Evolutionary conservation across 306 rosid genomes (phyloP).

Genomic region (Erythrophleum fordii): DNA sequence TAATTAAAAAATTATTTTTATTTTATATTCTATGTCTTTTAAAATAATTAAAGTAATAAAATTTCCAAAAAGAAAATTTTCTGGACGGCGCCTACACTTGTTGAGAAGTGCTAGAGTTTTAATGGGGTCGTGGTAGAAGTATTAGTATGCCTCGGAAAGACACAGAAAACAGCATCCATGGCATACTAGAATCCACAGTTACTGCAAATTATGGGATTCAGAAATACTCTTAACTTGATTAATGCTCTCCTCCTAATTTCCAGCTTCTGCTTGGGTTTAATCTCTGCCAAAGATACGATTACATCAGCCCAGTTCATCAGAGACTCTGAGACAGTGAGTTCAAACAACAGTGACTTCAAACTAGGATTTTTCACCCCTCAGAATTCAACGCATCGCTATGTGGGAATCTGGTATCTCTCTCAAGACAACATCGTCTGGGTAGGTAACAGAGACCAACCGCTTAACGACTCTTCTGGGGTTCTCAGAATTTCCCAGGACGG

Average conservation of each 20-base stretch:
- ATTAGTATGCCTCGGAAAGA: not conserved
- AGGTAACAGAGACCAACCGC: slow-evolving; percentile 54
- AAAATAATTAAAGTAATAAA: no score
- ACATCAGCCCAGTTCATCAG: slow-evolving; percentile 26
- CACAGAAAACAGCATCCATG: not conserved
- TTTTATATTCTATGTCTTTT: no score
- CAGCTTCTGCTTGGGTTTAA: slow-evolving; percentile 1
- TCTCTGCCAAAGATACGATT: slow-evolving; percentile 30
- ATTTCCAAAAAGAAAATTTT: no score
- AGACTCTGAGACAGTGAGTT: slow-evolving; percentile 37
- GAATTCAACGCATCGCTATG: slow-evolving; percentile 43
- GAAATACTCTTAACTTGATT: not conserved
- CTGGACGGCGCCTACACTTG: no score
- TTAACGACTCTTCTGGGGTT: slow-evolving; percentile 42
- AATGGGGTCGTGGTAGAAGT: not conserved
- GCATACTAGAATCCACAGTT: not conserved
- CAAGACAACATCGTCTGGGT: slow-evolving; percentile 47
- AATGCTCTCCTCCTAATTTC: slow-evolving; percentile 7
- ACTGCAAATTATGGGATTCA: slow-evolving; percentile 40
- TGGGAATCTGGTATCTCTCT: slow-evolving; percentile 56
- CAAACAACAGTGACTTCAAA: slow-evolving; percentile 37
- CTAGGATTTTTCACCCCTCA: slow-evolving; percentile 61
- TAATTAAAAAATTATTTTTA: no score
- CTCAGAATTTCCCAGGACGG: slow-evolving; percentile 42
- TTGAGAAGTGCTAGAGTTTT: no score